Evolutionary conservation across 495 filamentous ascomycete genomes (phyloP).

Genomic region (Aspergillus cavernicola): DNA sequence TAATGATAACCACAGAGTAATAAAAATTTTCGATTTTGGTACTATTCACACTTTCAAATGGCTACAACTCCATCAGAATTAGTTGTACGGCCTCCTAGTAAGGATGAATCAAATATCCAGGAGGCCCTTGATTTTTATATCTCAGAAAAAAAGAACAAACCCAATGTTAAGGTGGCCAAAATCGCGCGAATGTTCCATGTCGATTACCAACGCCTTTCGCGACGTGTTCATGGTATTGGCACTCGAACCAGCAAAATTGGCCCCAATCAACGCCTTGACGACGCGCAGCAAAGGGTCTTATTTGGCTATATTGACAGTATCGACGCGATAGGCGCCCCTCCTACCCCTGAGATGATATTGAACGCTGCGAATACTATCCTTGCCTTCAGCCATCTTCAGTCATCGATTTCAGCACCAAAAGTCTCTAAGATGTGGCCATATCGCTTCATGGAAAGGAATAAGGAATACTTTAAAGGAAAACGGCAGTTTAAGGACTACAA

Average conservation of each 20-base stretch:
- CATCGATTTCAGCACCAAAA: background rate
- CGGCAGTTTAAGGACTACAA: background rate
- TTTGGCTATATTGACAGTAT: too few relatives aligned
- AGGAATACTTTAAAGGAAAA: background rate
- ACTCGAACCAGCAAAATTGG: background rate
- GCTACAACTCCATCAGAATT: background rate
- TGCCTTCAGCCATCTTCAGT: background rate
- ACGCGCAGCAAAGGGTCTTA: too few relatives aligned
- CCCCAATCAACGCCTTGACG: too few relatives aligned
- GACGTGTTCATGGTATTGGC: background rate
- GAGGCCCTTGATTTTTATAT: background rate
- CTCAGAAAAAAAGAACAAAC: background rate
- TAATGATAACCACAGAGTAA: too few relatives aligned
- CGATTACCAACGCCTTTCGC: background rate
- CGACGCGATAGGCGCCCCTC: too few relatives aligned
- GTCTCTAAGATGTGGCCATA: background rate
- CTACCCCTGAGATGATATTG: background rate
- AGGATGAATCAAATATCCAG: background rate
- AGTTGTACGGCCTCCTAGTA: background rate
- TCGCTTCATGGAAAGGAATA: background rate
- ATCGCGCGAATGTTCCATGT: background rate
- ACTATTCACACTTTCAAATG: too few relatives aligned
- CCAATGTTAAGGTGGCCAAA: background rate
- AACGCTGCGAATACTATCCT: background rate
- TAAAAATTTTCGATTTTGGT: too few relatives aligned